Evolutionary conservation across 345 rosid genomes (phyloP), one percentile per base, ranked within the genome.

Genomic region (Stellera chamaejasme): DNA sequence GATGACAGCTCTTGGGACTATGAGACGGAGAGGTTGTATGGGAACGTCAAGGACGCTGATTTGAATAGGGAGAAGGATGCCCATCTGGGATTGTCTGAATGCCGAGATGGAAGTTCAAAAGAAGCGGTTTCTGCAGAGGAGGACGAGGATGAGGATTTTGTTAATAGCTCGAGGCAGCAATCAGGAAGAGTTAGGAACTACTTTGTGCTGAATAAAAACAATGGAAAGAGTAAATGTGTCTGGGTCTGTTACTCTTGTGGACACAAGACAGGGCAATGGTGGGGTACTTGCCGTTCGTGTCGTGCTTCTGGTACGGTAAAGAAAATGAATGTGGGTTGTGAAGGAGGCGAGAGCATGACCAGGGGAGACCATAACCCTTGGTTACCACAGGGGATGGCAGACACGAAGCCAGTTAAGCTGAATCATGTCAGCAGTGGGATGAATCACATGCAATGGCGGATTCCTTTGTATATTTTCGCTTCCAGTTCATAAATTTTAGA

Each of bases 211-310:
- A 61, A 26, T 53, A 82, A 68, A 57, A 76, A 72, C 77, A 87
- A 76, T 67, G 79, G 78, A 16, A 74, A 79, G 69, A 69, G 16
- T 47, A 80, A 64, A 56, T 54, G 43, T 19, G 58, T 32, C 43
- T 92, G 85, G 83, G 98, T 92, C 47, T 92, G 95, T 57, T 67
- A 70, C n/a, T 52, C 56, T 45, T 92, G 98, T 54, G 98, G 96
- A n/a, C 47, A 72, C 46, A 39, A 81, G 8, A 84, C 82, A 0
- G 95, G 87, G 9, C 95, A 92, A 68, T 92, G 98, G 98, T 86
- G 98, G 98, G 98, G 96, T 1, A 56, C 60, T 52, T 92, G 98
- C 60, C 81, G 83, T 28, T 13, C 67, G 10, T 88, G 98, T 32
- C 43, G 64, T 2, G 44, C 27, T 25, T 79, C 68, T 1, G 97